phyloP scores from a whole-genome alignment of 306 rosid species.

The Neltuma alba region DNA sequence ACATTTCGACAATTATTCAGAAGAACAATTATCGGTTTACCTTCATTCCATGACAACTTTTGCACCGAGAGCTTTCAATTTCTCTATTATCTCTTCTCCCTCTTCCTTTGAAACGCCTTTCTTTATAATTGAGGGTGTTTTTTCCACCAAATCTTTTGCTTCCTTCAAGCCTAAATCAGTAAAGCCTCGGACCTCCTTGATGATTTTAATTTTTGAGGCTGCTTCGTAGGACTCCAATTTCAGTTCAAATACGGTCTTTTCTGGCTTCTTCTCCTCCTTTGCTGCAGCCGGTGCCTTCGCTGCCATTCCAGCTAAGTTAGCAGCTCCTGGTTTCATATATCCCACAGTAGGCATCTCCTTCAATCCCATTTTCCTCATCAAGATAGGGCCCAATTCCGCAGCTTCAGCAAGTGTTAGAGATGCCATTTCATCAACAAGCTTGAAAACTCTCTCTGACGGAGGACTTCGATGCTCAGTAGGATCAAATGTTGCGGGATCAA shows the following conservation, averaged over 20 bases:
- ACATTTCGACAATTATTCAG: constrained; percentile 8
- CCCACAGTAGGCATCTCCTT: constrained; percentile 67
- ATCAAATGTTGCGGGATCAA: constrained; percentile 77
- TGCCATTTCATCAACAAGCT: constrained; percentile 81
- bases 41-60: constrained; percentile 77
- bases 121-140: too few relatives aligned
- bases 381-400: constrained; percentile 67
- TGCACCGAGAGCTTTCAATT: constrained; percentile 89
- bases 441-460: constrained; percentile 74
- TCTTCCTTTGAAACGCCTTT: too few relatives aligned
- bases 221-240: too few relatives aligned
- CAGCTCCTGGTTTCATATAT: constrained; percentile 76
- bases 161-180: too few relatives aligned
- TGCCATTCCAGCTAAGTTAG: constrained; percentile 61
- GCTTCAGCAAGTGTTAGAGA: constrained; percentile 75
- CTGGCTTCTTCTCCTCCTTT: constrained; percentile 79
- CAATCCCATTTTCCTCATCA: constrained; percentile 72
- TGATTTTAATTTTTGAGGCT: too few relatives aligned
- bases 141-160: too few relatives aligned
- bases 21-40: constrained; percentile 7
- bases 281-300: constrained; percentile 52
- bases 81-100: too few relatives aligned
- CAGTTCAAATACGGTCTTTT: too few relatives aligned
- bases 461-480: constrained; percentile 81
- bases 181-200: too few relatives aligned